Conservation (phyloP, 2,329 filamentous ascomycete genomes). For the Grosmannia serpens region DNA sequence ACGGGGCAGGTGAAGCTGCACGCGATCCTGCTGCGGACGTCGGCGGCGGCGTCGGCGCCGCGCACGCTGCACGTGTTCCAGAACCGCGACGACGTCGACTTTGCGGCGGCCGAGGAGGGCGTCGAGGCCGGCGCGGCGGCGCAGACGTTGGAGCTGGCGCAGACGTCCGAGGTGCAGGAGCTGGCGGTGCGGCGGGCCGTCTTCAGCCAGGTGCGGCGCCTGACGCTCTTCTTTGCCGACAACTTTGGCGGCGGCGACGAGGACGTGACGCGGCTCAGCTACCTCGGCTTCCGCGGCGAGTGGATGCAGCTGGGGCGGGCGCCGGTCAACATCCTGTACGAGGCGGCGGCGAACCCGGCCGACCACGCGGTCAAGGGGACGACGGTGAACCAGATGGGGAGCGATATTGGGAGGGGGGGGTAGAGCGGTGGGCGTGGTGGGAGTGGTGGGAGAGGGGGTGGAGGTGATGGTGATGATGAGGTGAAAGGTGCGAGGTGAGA, state of each 20-base stretch:
- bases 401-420: constrained; percentile 36
- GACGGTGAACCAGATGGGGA: constrained; percentile 41
- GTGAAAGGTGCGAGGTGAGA: no score
- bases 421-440: neutral
- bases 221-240: constrained; percentile 82
- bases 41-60: constrained; percentile 58
- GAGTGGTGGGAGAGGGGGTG: neutral
- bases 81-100: constrained; percentile 83
- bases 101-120: constrained; percentile 58
- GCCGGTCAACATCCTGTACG: constrained; percentile 79
- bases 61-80: constrained; percentile 76
- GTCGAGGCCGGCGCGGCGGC: constrained; percentile 36
- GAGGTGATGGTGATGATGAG: neutral
- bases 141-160: constrained; percentile 67
- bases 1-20: constrained; percentile 90
- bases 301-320: constrained; percentile 80
- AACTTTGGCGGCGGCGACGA: constrained; percentile 77
- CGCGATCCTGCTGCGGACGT: constrained; percentile 74
- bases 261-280: constrained; percentile 66
- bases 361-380: constrained; percentile 66
- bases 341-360: constrained; percentile 80
- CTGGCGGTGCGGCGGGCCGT: constrained; percentile 76
- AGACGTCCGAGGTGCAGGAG: constrained; percentile 74
- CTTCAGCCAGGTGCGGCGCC: constrained; percentile 73
- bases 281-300: constrained; percentile 87